Conservation (phyloP, 148 eudicot species). For the Euryodendron excelsum region DNA sequence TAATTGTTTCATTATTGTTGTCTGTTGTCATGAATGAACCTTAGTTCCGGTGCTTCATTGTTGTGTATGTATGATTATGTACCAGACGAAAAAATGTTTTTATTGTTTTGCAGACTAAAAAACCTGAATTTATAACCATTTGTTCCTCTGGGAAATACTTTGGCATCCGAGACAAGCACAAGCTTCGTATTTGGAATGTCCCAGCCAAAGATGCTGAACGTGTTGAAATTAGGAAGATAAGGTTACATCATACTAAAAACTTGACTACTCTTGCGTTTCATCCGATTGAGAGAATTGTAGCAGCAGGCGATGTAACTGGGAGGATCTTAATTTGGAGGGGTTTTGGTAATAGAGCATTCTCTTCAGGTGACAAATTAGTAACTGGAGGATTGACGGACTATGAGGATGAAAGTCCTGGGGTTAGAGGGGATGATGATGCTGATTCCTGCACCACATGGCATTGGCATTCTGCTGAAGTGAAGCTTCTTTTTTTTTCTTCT, state of each 20-base stretch:
- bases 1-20: not conserved
- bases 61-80: not conserved
- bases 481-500: conserved; percentile 78
- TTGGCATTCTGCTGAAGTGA: conserved; percentile 93
- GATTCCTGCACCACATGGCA: conserved; percentile 96
- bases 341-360: conserved; percentile 50
- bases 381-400: conserved; percentile 27
- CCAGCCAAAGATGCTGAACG: conserved; percentile 59
- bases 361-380: conserved; percentile 19
- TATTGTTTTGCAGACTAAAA: conserved; percentile 49
- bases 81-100: not conserved
- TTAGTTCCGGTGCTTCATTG: not conserved
- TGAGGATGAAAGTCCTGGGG: conserved; percentile 74
- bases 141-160: conserved; percentile 69
- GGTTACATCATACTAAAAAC: conserved; percentile 69
- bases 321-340: conserved; percentile 93
- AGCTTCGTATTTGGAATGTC: conserved; percentile 72
- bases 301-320: conserved; percentile 90
- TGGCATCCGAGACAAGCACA: conserved; percentile 55
- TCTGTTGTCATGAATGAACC: not conserved
- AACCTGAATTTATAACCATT: conserved; percentile 47
- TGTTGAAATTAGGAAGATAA: conserved; percentile 47
- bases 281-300: conserved; percentile 71
- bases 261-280: conserved; percentile 77
- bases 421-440: conserved; percentile 75